Base-by-base conservation (phyloP, 2,329 filamentous ascomycete species). In the Alternaria triticimaculans region DNA sequence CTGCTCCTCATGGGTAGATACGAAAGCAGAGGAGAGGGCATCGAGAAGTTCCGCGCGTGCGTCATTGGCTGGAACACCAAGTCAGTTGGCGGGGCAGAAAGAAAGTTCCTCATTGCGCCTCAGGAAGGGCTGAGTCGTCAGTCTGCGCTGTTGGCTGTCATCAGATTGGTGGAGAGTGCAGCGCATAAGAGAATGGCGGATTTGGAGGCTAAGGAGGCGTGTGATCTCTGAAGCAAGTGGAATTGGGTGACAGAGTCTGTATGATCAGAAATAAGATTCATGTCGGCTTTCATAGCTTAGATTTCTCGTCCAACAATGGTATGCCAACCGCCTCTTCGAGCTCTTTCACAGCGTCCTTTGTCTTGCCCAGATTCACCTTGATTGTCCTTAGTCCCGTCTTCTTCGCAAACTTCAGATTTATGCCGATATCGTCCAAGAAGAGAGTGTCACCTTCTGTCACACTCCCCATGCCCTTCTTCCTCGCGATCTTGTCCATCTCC, bases 381-480 rank as follows among this genome's bases (percentile, higher is more conserved):
- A 98, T 87, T 0, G 95, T 98, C 60, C 86, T 82, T 78, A 98
- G 90, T 0, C 95, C 95, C 21, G 89, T 83, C 53, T 85, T 86
- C 80, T 86, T 92, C 1, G 89, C 96, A 48, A 87, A 90, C 83
- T 94, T 96, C 62, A 98, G 80, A 78, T 99, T 99, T 80, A 94
- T 90, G 2, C 96, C 96, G 78, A 99, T 97, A 73, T 97, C 94
- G 78, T 97, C 96, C 54, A 97, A 81, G 77, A 99, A 99, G 5
- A 97, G 81, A 48, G 97, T 84, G 59, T 97, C 93, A 1, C 82
- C 82, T 0, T 90, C 82, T 60, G 82, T 79, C 9, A 96, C 83
- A 0, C 85, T 83, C 6, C 82, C 80, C 15, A 78, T 79, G 5
- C 84, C 82, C 78, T 88, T 88, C 23, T 83, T 79, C 74, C 82